Percentiles rank a stretch among this genome's conserved stretches.
These are phyloP conservation scores for Dunaliella sp. DNA, from an alignment of 139 green algal genomes.

Conservation along the genomic window DNA sequence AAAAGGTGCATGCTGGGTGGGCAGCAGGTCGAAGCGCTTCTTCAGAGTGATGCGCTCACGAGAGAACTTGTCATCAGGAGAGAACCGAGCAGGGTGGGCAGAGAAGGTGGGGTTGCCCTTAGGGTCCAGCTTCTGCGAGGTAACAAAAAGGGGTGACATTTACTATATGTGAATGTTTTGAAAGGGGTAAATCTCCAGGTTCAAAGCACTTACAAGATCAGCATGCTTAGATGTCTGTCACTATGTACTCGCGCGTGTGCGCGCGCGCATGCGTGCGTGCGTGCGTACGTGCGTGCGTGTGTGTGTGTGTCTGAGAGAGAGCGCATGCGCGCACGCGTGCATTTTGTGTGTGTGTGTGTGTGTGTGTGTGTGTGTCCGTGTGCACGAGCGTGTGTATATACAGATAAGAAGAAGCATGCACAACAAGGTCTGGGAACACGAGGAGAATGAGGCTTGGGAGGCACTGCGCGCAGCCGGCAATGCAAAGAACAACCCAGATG, in stretches of 20 bases:
- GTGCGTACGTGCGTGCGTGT: background rate
- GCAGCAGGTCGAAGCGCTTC: slow-evolving; percentile 91
- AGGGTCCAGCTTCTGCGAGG: slow-evolving; percentile 73
- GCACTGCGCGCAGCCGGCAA: no score
- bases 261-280: background rate
- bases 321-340: no score
- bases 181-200: no score
- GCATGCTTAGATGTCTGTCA: no score
- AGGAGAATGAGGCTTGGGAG: no score
- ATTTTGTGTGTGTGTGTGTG: background rate
- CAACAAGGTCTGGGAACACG: no score
- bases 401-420: no score
- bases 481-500: no score
- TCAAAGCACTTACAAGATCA: no score
- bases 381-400: background rate
- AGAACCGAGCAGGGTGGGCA: slow-evolving; percentile 93
- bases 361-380: background rate
- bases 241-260: background rate
- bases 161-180: no score
- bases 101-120: slow-evolving; percentile 81
- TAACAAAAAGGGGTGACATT: no score
- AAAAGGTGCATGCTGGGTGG: slow-evolving; percentile 73
- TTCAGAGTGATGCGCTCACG: slow-evolving; percentile 90
- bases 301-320: background rate
- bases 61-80: slow-evolving; percentile 97